Base-by-base conservation (phyloP, 1,139 yeast species). In the Pichia sp. region DNA sequence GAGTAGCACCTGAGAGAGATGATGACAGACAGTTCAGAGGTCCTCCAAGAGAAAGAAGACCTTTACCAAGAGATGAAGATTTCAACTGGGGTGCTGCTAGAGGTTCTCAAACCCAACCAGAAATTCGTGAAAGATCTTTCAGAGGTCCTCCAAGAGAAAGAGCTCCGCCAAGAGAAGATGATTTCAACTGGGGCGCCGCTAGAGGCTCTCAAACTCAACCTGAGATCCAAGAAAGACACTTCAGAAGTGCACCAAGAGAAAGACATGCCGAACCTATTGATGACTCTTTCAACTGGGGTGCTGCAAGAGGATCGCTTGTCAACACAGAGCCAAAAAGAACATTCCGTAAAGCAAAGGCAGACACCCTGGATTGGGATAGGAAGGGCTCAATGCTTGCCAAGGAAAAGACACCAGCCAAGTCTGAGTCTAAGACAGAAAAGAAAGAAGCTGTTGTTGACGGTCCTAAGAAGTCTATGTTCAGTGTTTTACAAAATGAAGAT, bases 401-500 rank as follows among this genome's bases (percentile, higher is more conserved):
- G 71, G 60, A 69, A 65, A 58, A 55, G 57, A 51, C 62, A 69
- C 61, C 70, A 72, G 57, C 67, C 72, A 65, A 85, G 79, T 39
- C 6, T 57, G 41, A 19, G 9, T 48, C 37, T 23, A 44, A 48
- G 22, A 16, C 30, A n/a, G 48, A 44, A 42, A 61, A 47, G 62
- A 60, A 50, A 56, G 63, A 56, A 49, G 54, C 34, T 50, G 46
- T 41, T 52, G 57, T 34, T 55, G 63, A 60, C 48, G 65, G 60
- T 13, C 64, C 66, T 48, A 63, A 64, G 51, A 61, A 79, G 66
- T 82, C 89, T 18, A 70, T 78, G 26, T 89, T 76, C 66, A 79
- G 83, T 57, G 88, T 87, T 41, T 76, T 89, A 68, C 75, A 80
- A 50, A 73, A 75, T 53, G 91, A 85, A 49, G 87, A 79, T 36